phyloP scores from a whole-genome alignment of 495 filamentous ascomycete species.

The Annulohypoxylon nitens region DNA sequence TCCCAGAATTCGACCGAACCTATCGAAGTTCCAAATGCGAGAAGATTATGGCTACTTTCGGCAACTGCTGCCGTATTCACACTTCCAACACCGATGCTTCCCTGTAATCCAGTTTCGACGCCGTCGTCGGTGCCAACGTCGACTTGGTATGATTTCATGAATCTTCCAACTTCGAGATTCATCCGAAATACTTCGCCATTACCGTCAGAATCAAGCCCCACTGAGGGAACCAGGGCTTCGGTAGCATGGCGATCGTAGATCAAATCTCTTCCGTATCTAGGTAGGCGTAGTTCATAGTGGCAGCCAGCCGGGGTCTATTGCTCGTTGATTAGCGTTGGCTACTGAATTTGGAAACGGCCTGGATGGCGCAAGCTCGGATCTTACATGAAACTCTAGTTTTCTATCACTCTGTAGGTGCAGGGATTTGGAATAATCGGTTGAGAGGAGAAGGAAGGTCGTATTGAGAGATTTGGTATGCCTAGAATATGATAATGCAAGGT shows the following conservation, averaged over 20 bases:
- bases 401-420: conserved; percentile 93
- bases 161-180: conserved; percentile 90
- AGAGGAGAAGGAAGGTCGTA: conserved; percentile 91
- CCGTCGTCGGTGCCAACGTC: conserved; percentile 88
- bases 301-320: conserved; percentile 79
- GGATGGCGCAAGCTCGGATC: neutral
- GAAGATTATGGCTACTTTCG: conserved; percentile 88
- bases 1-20: conserved; percentile 99
- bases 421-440: conserved; percentile 93
- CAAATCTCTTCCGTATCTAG: conserved; percentile 91
- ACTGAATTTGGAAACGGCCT: neutral
- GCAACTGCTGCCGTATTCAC: conserved; percentile 94
- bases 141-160: conserved; percentile 81
- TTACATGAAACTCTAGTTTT: conserved; percentile 85
- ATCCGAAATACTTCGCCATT: conserved; percentile 92
- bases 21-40: conserved; percentile 93
- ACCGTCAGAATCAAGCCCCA: conserved; percentile 84
- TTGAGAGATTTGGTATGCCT: conserved; percentile 96
- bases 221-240: conserved; percentile 87
- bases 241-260: conserved; percentile 86
- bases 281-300: conserved; percentile 88
- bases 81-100: conserved; percentile 80
- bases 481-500: conserved; percentile 90
- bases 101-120: conserved; percentile 79
- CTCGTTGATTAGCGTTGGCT: neutral